phyloP scores from a whole-genome alignment of 495 filamentous ascomycete species.

The Penicillium arizonense region DNA sequence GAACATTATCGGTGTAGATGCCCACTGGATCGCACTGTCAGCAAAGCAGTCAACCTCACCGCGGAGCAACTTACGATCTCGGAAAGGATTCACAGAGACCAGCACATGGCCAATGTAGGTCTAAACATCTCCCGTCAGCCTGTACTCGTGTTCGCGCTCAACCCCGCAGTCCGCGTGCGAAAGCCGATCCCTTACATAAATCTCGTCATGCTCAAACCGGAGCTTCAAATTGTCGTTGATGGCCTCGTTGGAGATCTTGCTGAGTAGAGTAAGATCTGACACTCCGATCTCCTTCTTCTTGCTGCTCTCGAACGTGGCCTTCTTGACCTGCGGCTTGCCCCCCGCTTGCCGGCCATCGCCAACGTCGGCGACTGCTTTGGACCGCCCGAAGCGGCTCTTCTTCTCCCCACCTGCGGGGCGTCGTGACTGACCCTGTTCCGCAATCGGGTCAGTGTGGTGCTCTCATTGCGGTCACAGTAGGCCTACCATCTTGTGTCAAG shows the following conservation, averaged over 20 bases:
- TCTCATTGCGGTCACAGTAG: constrained; percentile 3
- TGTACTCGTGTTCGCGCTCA: constrained; percentile 15
- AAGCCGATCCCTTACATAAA: constrained; percentile 67
- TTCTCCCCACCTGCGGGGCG: constrained; percentile 48
- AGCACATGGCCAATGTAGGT: constrained; percentile 99
- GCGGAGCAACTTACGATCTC: constrained; percentile 63
- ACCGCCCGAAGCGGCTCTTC: constrained; percentile 50
- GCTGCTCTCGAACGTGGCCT: constrained; percentile 89
- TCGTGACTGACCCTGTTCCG: constrained; percentile 46
- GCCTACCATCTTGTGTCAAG: constrained; percentile 36
- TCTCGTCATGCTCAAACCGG: constrained; percentile 92
- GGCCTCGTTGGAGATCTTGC: constrained; percentile 97
- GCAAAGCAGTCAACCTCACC: constrained; percentile 11
- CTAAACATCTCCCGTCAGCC: constrained; percentile 44
- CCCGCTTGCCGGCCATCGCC: constrained; percentile 43
- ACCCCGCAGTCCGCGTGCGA: constrained; percentile 17
- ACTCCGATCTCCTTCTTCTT: constrained; percentile 99
- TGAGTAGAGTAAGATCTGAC: constrained; percentile 94
- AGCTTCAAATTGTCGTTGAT: constrained; percentile 99
- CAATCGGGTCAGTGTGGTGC: constrained; percentile 12
- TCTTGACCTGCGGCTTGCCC: constrained; percentile 74
- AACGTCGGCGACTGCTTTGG: constrained; percentile 44
- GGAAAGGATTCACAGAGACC: constrained; percentile 98
- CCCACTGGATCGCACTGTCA: constrained; percentile 59
- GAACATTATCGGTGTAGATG: constrained; percentile 93